Evolutionary conservation across 495 filamentous ascomycete species (phyloP).

Genomic region (Penicillium tannophilum): DNA sequence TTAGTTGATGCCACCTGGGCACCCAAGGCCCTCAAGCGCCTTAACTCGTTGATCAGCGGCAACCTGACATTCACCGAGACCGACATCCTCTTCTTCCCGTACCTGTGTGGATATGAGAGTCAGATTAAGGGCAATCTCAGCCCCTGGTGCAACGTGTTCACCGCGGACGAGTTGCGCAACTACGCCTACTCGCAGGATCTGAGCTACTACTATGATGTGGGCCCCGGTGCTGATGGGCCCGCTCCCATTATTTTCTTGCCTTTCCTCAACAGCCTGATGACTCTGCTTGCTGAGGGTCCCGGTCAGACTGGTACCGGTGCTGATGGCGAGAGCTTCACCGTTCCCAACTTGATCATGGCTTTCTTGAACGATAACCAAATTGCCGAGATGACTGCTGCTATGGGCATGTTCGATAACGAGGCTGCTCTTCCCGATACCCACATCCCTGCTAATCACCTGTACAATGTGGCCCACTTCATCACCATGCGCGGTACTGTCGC

Average conservation of each 20-base stretch:
- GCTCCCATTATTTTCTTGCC: constrained; percentile 50
- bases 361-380: constrained; percentile 64
- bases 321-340: constrained; percentile 37
- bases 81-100: constrained; percentile 57
- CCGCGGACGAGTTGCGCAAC: constrained; percentile 50
- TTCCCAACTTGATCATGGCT: constrained; percentile 52
- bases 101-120: constrained; percentile 62
- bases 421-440: constrained; percentile 38
- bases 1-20: constrained; percentile 50
- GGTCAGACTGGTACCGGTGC: constrained; percentile 40
- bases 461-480: constrained; percentile 40
- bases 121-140: constrained; percentile 57
- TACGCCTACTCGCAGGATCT: constrained; percentile 64
- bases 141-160: constrained; percentile 57
- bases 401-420: constrained; percentile 56
- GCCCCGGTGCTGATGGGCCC: constrained; percentile 51
- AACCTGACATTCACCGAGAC: constrained; percentile 50
- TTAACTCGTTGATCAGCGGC: constrained; percentile 50
- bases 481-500: constrained; percentile 59
- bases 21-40: constrained; percentile 49
- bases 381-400: constrained; percentile 53
- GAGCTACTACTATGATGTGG: constrained; percentile 60
- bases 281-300: constrained; percentile 47
- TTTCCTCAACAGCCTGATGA: constrained; percentile 50
- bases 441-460: constrained; percentile 30